Percentiles rank a stretch among this genome's conserved stretches.
Conservation (phyloP, 495 filamentous ascomycete genomes). For the Lindgomyces ingoldianus region DNA sequence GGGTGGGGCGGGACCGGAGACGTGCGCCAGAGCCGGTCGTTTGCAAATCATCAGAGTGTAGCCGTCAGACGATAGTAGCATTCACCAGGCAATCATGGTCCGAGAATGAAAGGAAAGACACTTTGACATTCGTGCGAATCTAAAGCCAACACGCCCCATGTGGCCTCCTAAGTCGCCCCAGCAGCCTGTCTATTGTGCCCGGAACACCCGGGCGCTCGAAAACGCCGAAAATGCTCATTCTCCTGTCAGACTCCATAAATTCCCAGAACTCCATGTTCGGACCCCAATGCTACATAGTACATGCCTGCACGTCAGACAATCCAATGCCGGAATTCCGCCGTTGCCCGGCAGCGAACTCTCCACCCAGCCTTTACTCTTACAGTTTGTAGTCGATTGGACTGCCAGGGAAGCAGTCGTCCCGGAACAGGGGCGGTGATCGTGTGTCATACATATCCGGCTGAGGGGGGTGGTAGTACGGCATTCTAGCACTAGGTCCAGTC, state of each 20-base stretch:
- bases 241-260: conserved; percentile 10
- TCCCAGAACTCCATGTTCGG: conserved; percentile 14
- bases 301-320: conserved; percentile 17
- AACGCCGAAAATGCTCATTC: conserved; percentile 27
- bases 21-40: conserved; percentile 7
- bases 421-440: conserved; percentile 30
- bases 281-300: neutral
- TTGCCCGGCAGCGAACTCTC: neutral
- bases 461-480: conserved; percentile 29
- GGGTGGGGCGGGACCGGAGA: neutral
- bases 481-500: neutral
- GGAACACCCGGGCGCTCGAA: neutral
- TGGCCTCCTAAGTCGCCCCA: neutral
- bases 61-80: conserved; percentile 1
- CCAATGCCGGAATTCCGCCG: neutral
- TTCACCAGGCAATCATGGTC: neutral
- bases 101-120: conserved; percentile 5
- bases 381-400: conserved; percentile 22
- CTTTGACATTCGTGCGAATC: conserved; percentile 24
- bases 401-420: conserved; percentile 21
- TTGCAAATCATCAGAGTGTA: neutral
- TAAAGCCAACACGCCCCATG: conserved; percentile 20
- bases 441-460: conserved; percentile 19
- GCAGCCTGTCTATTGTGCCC: conserved; percentile 17
- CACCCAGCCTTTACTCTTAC: conserved; percentile 5